These are phyloP conservation scores for Podospora anserina DNA, from an alignment of 495 filamentous ascomycete genomes.

Conservation along the genomic window DNA sequence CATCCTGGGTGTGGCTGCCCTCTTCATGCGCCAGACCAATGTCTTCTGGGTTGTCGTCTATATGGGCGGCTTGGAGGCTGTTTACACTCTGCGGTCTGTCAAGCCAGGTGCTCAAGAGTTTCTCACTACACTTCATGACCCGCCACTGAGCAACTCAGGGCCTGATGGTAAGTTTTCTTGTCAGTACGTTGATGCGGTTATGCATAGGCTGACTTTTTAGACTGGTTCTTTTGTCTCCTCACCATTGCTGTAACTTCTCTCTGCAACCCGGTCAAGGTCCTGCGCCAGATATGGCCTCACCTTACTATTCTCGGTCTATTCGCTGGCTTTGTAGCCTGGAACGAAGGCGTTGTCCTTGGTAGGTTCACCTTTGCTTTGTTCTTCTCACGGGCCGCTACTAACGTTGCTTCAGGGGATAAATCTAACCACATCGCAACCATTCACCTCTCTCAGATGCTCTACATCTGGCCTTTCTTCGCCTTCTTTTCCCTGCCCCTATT, in stretches of 20 bases:
- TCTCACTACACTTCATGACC: conserved; percentile 53
- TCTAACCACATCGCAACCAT: conserved; percentile 85
- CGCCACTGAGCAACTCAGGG: conserved; percentile 51
- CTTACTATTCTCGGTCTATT: conserved; percentile 66
- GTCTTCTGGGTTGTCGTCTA: conserved; percentile 93
- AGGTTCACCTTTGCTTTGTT: conserved; percentile 16
- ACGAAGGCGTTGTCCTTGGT: conserved; percentile 89
- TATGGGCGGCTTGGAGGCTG: conserved; percentile 69
- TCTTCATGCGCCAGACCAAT: conserved; percentile 88
- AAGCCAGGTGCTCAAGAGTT: conserved; percentile 23
- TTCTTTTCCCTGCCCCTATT: conserved; percentile 88
- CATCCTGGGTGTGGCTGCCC: conserved; percentile 56
- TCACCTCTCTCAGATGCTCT: conserved; percentile 90
- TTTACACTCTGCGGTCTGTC: conserved; percentile 47
- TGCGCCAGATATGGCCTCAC: conserved; percentile 62
- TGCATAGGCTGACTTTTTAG: conserved; percentile 19
- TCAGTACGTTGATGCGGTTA: too few species aligned
- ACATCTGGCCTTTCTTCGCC: conserved; percentile 81
- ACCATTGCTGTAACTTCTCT: conserved; percentile 59
- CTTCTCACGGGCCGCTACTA: not conserved
- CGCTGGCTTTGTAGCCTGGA: conserved; percentile 73
- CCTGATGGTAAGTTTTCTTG: conserved; percentile 50
- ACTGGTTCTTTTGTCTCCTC: conserved; percentile 48
- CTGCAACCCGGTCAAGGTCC: conserved; percentile 46
- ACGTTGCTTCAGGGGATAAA: conserved; percentile 66